Evolutionary conservation across 169 alveolate genomes (phyloP).

Genomic region (Plasmodium cynomolgi): DNA sequence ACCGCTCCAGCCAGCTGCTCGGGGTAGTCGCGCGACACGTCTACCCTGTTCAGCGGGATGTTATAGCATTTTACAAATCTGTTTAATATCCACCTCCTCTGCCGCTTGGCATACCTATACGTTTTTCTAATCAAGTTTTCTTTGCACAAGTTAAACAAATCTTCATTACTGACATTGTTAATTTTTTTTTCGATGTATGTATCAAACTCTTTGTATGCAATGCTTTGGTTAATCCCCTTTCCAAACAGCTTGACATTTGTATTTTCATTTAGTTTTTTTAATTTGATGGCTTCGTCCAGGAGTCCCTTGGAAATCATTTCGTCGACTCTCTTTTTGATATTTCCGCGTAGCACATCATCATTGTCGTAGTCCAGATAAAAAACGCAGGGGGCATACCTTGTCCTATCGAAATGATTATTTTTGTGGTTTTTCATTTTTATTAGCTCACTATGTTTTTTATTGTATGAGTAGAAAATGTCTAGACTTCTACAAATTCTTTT

Average conservation of each 20-base stretch:
- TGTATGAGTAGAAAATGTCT: conserved; percentile 70
- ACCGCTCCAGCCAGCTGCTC: conserved; percentile 18
- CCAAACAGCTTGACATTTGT: conserved; percentile 33
- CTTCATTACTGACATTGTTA: conserved; percentile 23
- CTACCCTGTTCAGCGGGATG: conserved; percentile 34
- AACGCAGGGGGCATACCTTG: conserved; percentile 34
- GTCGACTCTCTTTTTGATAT: conserved; percentile 65
- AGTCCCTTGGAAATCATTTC: conserved; percentile 52
- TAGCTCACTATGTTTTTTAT: conserved; percentile 81
- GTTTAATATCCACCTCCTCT: conserved; percentile 84
- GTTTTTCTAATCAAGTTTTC: conserved; percentile 78
- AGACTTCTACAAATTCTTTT: conserved; percentile 79
- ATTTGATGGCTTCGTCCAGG: conserved; percentile 32
- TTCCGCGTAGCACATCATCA: conserved; percentile 72
- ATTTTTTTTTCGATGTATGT: conserved; percentile 65
- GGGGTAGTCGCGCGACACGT: conserved; percentile 37
- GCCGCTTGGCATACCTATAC: conserved; percentile 81
- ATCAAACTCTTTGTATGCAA: conserved; percentile 83
- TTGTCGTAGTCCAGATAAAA: conserved; percentile 29
- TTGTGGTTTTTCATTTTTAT: conserved; percentile 68
- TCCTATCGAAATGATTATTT: conserved; percentile 65
- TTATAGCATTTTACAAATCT: conserved; percentile 65
- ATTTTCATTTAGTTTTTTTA: conserved; percentile 70
- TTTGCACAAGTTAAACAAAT: conserved; percentile 66
- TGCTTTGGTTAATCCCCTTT: conserved; percentile 58